These are phyloP conservation scores for Candida multigemmis DNA, from an alignment of 805 yeast genomes.

Conservation along the genomic window DNA sequence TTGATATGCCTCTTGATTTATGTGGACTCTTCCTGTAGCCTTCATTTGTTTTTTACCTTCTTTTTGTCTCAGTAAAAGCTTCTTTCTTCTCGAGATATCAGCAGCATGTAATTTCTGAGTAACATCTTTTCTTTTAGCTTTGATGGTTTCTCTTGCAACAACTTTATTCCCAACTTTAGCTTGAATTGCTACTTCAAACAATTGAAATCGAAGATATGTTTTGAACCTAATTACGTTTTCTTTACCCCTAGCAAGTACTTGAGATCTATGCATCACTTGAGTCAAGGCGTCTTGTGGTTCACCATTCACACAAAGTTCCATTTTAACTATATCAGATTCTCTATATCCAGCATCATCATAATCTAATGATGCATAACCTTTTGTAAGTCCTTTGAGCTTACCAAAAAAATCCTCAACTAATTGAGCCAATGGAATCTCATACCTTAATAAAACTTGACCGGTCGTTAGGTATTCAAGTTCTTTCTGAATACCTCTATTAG, in stretches of 20 bases:
- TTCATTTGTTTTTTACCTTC: slow-evolving; percentile 88
- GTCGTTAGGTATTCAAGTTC: slow-evolving; percentile 70
- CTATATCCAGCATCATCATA: slow-evolving; percentile 90
- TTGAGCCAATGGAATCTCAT: slow-evolving; percentile 78
- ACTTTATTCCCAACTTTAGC: slow-evolving; percentile 76
- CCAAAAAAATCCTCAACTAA: slow-evolving; percentile 95
- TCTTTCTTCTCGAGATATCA: slow-evolving; percentile 84
- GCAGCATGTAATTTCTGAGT: slow-evolving; percentile 88
- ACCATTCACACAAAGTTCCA: slow-evolving; percentile 87
- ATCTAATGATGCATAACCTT: slow-evolving; percentile 90
- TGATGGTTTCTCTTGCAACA: slow-evolving; percentile 86
- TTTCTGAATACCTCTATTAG: slow-evolving; percentile 72
- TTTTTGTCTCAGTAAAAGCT: slow-evolving; percentile 78
- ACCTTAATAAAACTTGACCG: slow-evolving; percentile 75
- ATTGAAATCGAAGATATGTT: slow-evolving; percentile 69
- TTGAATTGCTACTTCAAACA: slow-evolving; percentile 88
- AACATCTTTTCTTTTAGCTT: slow-evolving; percentile 93
- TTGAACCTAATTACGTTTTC: slow-evolving; percentile 81
- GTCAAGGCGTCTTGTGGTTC: slow-evolving; percentile 86
- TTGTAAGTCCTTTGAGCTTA: slow-evolving; percentile 77
- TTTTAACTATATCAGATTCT: slow-evolving; percentile 71
- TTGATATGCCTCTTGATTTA: slow-evolving; percentile 82
- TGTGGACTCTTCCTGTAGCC: slow-evolving; percentile 66
- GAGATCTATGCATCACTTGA: slow-evolving; percentile 78
- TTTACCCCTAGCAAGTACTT: slow-evolving; percentile 62